These are phyloP conservation scores for Fomes fomentarius DNA, from an alignment of 1,284 basidiomycete genomes.

Conservation along the genomic window DNA sequence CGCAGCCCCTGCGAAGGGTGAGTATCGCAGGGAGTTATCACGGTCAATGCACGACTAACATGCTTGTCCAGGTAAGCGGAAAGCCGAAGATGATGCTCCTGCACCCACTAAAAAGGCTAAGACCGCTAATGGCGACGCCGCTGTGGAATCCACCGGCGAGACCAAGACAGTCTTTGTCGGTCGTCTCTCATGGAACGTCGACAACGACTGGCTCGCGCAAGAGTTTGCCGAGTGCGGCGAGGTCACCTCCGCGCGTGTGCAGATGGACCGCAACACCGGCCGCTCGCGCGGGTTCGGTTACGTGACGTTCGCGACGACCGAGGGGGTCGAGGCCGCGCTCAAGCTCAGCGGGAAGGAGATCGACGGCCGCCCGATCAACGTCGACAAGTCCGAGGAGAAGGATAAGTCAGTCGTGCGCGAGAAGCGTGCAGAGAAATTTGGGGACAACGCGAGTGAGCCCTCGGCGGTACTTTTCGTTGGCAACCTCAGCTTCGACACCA, in stretches of 20 bases:
- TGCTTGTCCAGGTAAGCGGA: conserved; percentile 71
- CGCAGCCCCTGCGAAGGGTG: conserved; percentile 47
- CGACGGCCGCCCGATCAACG: conserved; percentile 88
- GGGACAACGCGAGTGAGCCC: conserved; percentile 73
- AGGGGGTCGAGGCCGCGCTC: conserved; percentile 80
- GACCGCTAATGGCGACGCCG: conserved; percentile 59
- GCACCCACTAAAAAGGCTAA: conserved; percentile 85
- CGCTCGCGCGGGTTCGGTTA: conserved; percentile 94
- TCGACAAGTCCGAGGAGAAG: conserved; percentile 79
- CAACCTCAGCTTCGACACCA: conserved; percentile 83
- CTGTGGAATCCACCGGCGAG: conserved; percentile 47
- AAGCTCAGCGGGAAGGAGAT: conserved; percentile 83
- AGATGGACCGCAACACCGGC: conserved; percentile 89
- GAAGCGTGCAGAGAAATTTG: conserved; percentile 78
- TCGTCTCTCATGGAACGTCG: conserved; percentile 95
- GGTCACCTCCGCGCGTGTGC: conserved; percentile 86
- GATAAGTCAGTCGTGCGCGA: conserved; percentile 59
- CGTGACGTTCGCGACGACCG: conserved; percentile 86
- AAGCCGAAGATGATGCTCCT: conserved; percentile 70
- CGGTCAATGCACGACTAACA: background rate
- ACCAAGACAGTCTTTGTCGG: conserved; percentile 90
- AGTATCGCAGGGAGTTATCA: conserved; percentile 14
- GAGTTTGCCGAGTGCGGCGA: conserved; percentile 93
- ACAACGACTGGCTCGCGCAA: conserved; percentile 93
- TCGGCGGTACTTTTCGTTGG: conserved; percentile 88